phyloP scores from a whole-genome alignment of 768 basidiomycete genomes.

The Agaricus subrufescens region DNA sequence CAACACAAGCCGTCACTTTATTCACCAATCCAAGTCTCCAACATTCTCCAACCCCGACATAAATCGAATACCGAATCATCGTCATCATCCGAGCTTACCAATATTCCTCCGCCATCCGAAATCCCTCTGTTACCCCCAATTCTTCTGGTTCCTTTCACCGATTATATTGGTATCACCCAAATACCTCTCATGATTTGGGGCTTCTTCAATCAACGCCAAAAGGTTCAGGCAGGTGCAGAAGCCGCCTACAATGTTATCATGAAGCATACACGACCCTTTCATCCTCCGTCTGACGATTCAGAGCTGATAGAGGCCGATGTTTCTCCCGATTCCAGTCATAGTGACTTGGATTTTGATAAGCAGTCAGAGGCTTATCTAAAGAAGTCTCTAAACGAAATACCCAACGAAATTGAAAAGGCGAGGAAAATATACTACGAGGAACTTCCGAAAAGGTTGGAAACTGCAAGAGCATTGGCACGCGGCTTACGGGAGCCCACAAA shows the following conservation, averaged over 20 bases:
- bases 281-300: slow-evolving; percentile 24
- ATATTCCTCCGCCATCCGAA: slow-evolving; percentile 15
- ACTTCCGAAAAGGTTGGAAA: slow-evolving; percentile 60
- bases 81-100: slow-evolving; percentile 31
- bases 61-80: background rate
- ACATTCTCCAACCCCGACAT: slow-evolving; percentile 10
- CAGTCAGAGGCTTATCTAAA: slow-evolving; percentile 67
- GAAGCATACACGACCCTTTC: slow-evolving; percentile 57
- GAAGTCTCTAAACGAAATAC: slow-evolving; percentile 47
- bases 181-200: slow-evolving; percentile 89
- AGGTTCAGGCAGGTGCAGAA: slow-evolving; percentile 77
- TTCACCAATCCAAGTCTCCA: slow-evolving; percentile 12
- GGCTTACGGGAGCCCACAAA: slow-evolving; percentile 82
- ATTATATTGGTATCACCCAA: slow-evolving; percentile 77
- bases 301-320: slow-evolving; percentile 16
- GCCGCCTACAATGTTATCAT: slow-evolving; percentile 74
- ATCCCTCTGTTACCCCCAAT: slow-evolving; percentile 79
- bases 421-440: slow-evolving; percentile 74
- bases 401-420: slow-evolving; percentile 58
- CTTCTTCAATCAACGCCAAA: slow-evolving; percentile 85
- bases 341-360: slow-evolving; percentile 72
- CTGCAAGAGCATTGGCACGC: slow-evolving; percentile 70
- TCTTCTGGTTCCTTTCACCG: slow-evolving; percentile 67
- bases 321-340: background rate
- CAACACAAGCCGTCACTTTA: slow-evolving; percentile 21